Base-by-base conservation (phyloP, 768 basidiomycete genomes). In the Mycena kentingensis region DNA sequence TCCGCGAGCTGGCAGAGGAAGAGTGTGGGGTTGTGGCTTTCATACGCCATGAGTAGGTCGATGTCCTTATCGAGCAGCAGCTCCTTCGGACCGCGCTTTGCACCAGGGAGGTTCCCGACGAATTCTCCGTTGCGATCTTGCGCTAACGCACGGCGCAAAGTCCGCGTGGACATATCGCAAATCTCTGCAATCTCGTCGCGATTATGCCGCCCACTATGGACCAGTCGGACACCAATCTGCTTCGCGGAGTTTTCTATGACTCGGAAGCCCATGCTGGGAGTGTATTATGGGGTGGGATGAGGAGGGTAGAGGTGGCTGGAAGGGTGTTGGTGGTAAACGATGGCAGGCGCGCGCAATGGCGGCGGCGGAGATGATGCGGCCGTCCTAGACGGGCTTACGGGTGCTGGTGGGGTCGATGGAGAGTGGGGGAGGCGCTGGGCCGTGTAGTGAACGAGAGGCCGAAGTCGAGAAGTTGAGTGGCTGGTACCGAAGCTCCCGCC, bases 1-100 rank as follows among this genome's bases (percentile, higher is more conserved):
- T 37, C 13, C 19, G 39, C 26, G 37, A 53, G 49, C 39, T 60
- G 55, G 37, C 49, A 57, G 15, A 57, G 59, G 39, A 60, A 57
- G 15, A 18, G 16, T 39, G 51, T 46, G 6, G 58, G 58, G 10
- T 52, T 37, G 41, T 56, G 54, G 4, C 24, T 22, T 15, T 46
- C 54, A 28, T 51, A 49, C 12, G 28, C 29, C 21, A 60, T 35
- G 1, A 52, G 37, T 26, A 52, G 55, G n/a, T 25, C n/a, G 5
- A 50, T 18, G 25, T 60, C 58, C 10, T 37, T 31, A 15, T 16
- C 13, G 16, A 48, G 34, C 10, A 60, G 49, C 35, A 50, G n/a
- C 15, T 38, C 31, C 19, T 35, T 43, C 5, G 36, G 49, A 10
- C 58, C 58, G 13, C 54, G 39, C 7, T 45, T 37, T 22, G 47